Evolutionary conservation across 176 grass and related monocot species (phyloP), one percentile per base, ranked within the genome.

Genomic region (Aechmea fasciata): DNA sequence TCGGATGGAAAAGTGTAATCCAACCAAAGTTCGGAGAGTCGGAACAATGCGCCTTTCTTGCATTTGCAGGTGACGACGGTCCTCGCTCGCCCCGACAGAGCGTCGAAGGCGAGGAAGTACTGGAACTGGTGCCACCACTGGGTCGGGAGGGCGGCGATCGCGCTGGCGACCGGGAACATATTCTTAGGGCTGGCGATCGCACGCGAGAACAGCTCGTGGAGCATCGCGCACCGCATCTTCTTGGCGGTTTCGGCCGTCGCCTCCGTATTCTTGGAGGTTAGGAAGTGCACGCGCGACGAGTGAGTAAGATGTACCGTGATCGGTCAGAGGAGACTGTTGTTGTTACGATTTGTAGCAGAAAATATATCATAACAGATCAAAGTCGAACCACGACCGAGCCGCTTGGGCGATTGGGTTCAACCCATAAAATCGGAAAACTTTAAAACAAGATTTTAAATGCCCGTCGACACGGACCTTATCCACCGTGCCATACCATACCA

Each of bases 101-200:
- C 76, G 52, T 86, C 92, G 11, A 96, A 96, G 78, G 78, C 84
- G 47, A 79, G 92, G 3, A 85, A 85, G 76, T 92, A 83, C 78
- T 96, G 92, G 92, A 96, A 96, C 75, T 96, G 85, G 88, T 89
- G 80, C 81, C 92, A 96, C 83, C 88, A 92, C 88, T 84, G 76
- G 73, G 61, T 89, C 66, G 92, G 92, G 1, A 70, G 92, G 15
- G 61, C 69, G 13, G 81, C 83, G 0, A 81, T 92, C 69, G 47
- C 80, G 22, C 51, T 70, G 78, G 78, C 83, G 25, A 76, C 86
- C 9, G 88, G 64, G 65, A 91, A 96, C 81, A 67, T 92, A 71
- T 96, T 91, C 81, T 80, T 89, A 41, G 92, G 92, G 24, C 25
- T 91, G 15, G 65, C 48, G 49, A 84, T 91, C 71, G 85, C 88